Evolutionary conservation across 75 land plant genomes (phyloP), one percentile per base, ranked within the genome.

Genomic region (Cupressus sempervirens): DNA sequence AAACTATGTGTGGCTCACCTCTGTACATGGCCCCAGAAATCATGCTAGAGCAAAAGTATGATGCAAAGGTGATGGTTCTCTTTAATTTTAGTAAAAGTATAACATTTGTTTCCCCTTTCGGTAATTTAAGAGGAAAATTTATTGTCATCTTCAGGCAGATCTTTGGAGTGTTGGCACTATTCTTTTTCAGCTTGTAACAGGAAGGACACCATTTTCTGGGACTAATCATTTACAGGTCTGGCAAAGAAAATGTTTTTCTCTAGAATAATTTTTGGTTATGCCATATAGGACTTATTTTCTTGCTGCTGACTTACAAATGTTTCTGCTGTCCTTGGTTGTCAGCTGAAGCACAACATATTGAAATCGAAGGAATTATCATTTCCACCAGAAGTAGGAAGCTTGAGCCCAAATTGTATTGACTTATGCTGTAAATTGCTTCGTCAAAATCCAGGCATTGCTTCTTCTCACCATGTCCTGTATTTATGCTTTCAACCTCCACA

Each of bases 21-120:
- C 90, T 98, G 34, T 98, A 98, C 90, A 98, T 98, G 99, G 99
- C 99, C 85, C 99, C 99, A 52, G 99, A 98, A 83, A 95, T 98
- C 83, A 92, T 98, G 91, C 95, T 95, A 83, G 83, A 88, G 41
- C 95, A 96, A 77, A 98, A 93, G 85, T 98, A 98, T 89, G 99
- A 98, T 91, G 99, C 99, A 29, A 98, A 98, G 99, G 99, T 98
- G 89, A 62, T 20, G 53, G 14, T 29, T 30, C 8, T 67, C 20
- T 34, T 34, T 82, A 82, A 34, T 48, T 76, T 56, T 30, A 9
- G 20, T 15, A n/a, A 7, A 12, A 82, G 38, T 18, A 36, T 82
- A 10, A 15, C 35, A 50, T 54, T 50, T 53, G 38, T 82, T 48
- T 53, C 76, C 50, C n/a, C 34, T 40, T 15, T 62, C n/a, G 16